Conservation (phyloP, 1,139 yeast species). For the Kodamaea fungicola region DNA sequence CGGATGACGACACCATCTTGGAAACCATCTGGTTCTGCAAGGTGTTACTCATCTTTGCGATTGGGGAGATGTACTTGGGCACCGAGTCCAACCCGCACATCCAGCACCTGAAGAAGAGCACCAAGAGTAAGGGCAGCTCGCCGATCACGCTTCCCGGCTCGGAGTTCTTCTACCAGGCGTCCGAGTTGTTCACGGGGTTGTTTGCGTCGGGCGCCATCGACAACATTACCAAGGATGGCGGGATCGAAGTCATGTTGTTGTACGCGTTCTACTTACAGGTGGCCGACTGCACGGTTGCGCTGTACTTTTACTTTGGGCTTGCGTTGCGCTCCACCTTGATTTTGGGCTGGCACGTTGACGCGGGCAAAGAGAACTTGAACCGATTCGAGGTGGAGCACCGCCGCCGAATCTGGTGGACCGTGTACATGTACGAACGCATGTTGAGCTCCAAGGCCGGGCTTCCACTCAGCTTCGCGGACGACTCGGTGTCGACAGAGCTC, state of each 20-base stretch:
- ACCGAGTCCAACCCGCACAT: conserved; percentile 52
- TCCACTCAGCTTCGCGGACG: conserved; percentile 76
- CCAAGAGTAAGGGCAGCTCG: conserved; percentile 11
- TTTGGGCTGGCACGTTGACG: conserved; percentile 81
- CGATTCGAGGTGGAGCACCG: conserved; percentile 75
- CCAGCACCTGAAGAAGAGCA: conserved; percentile 20
- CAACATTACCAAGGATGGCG: conserved; percentile 73
- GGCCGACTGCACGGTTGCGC: conserved; percentile 80
- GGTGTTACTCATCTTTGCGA: conserved; percentile 68
- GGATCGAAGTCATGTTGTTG: conserved; percentile 72
- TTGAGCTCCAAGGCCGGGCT: conserved; percentile 81
- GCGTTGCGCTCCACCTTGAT: conserved; percentile 73
- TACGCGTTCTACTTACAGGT: conserved; percentile 83
- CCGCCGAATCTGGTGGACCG: conserved; percentile 88
- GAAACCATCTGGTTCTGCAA: conserved; percentile 84
- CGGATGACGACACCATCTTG: conserved; percentile 55
- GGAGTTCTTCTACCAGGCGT: conserved; percentile 71
- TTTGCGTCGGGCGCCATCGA: conserved; percentile 80
- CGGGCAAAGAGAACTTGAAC: conserved; percentile 61
- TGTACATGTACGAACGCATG: conserved; percentile 85
- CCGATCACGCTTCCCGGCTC: conserved; percentile 64
- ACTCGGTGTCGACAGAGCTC: conserved; percentile 70
- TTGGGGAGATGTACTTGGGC: conserved; percentile 83
- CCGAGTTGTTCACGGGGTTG: conserved; percentile 68
- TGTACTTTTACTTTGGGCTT: conserved; percentile 76